Conservation (phyloP, 228 moss, liverwort and hornwort species). For the Sphagnum fallax region DNA sequence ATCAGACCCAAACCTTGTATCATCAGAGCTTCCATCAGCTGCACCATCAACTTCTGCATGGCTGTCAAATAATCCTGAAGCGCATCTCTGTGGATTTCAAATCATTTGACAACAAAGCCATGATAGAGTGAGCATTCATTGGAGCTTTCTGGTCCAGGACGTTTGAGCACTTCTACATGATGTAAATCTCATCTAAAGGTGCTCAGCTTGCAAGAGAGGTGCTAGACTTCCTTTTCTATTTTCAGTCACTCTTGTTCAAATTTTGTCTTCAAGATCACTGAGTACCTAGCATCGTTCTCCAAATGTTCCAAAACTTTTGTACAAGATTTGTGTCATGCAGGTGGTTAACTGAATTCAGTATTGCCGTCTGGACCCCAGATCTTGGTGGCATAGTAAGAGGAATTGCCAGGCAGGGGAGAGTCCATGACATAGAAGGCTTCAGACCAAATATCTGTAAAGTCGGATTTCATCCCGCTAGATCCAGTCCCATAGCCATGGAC, state of each 20-base stretch:
- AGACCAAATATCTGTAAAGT: not conserved
- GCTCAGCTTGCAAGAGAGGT: no score
- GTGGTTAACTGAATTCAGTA: not conserved
- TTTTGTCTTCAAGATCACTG: no score
- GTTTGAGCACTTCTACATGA: no score
- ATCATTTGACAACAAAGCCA: not conserved
- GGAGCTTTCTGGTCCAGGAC: not conserved
- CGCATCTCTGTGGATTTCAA: not conserved
- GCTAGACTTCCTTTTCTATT: no score
- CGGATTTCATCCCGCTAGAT: not conserved
- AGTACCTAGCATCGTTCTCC: not conserved
- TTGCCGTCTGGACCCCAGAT: not conserved
- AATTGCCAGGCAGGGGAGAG: not conserved
- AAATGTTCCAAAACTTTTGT: not conserved
- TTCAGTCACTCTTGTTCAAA: no score
- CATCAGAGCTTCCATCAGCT: not conserved
- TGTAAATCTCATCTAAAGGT: no score
- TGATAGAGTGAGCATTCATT: not conserved
- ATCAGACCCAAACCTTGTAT: constrained; percentile 33
- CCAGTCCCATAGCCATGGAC: not conserved
- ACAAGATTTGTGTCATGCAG: no score
- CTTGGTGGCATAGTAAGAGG: not conserved
- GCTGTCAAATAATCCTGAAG: not conserved
- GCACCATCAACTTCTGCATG: not conserved
- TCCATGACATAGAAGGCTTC: not conserved